Evolutionary conservation across 140 eudicot genomes (phyloP).

Genomic region (Senecio squalidus): DNA sequence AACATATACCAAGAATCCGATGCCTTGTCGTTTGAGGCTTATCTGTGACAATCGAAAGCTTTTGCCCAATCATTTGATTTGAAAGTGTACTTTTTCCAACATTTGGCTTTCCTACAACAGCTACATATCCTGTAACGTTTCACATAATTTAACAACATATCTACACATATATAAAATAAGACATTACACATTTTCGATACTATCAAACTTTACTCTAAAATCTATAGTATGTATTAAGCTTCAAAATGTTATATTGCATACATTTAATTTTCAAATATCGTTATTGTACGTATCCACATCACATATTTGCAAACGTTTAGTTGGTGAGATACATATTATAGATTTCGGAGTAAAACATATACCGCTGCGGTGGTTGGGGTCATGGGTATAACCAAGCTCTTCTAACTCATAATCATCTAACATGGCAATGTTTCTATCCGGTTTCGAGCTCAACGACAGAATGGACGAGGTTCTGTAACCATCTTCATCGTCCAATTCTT

Average conservation of each 20-base stretch:
- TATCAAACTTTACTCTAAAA: too few relatives aligned
- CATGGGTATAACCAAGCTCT: slow-evolving; percentile 44
- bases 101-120: slow-evolving; percentile 95
- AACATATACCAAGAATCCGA: slow-evolving; percentile 92
- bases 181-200: too few relatives aligned
- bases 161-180: too few relatives aligned
- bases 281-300: too few relatives aligned
- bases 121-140: slow-evolving; percentile 69
- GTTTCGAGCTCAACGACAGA: slow-evolving; percentile 76
- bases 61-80: slow-evolving; percentile 95
- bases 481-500: slow-evolving; percentile 37
- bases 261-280: too few relatives aligned
- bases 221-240: too few relatives aligned
- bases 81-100: slow-evolving; percentile 98
- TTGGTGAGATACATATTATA: not conserved
- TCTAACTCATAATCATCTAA: slow-evolving; percentile 90
- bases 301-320: not conserved
- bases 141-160: not conserved
- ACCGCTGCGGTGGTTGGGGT: slow-evolving; percentile 95
- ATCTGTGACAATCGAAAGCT: slow-evolving; percentile 90
- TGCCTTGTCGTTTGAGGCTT: slow-evolving; percentile 98
- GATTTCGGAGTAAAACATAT: not conserved
- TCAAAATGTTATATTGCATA: too few relatives aligned
- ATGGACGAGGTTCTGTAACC: slow-evolving; percentile 33
- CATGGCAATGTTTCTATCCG: slow-evolving; percentile 80